phyloP scores from a whole-genome alignment of 23 red algal species.

The Gracilaria gracilis region DNA sequence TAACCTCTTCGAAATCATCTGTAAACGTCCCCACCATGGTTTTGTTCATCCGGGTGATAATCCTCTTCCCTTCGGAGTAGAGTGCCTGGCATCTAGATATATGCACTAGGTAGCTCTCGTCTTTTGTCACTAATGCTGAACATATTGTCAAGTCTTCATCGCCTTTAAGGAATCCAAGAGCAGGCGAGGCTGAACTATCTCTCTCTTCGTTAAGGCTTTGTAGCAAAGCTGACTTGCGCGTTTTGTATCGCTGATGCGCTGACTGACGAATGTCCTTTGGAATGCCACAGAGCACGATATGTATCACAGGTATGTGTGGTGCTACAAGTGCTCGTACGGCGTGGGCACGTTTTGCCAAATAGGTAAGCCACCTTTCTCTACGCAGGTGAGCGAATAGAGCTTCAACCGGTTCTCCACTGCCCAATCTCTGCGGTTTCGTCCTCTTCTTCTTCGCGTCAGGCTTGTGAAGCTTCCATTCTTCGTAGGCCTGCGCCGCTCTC shows the following conservation, averaged over 20 bases:
- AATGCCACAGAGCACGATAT: not conserved
- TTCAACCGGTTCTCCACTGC: slow-evolving; percentile 36
- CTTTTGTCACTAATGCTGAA: not conserved
- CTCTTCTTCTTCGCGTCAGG: not conserved
- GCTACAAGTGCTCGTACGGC: not conserved
- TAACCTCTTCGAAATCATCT: slow-evolving; percentile 64
- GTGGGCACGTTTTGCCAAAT: not conserved
- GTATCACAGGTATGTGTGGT: not conserved
- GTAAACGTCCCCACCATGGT: not conserved
- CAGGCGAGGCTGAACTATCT: not conserved
- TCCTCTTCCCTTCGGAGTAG: slow-evolving; percentile 3
- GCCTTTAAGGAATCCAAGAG: not conserved
- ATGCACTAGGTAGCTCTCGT: slow-evolving; percentile 8
- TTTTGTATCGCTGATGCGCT: not conserved
- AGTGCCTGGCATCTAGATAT: not conserved
- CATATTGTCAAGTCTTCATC: not conserved
- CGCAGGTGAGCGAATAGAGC: slow-evolving; percentile 21
- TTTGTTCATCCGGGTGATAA: not conserved
- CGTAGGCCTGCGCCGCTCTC: slow-evolving; percentile 23
- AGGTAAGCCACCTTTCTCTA: slow-evolving; percentile 20
- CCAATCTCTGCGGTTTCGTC: not conserved
- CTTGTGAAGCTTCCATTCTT: not conserved
- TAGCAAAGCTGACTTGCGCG: not conserved
- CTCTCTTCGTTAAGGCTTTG: not conserved
- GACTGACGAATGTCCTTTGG: not conserved